Evolutionary conservation across 208 protist genomes (phyloP).

Genomic region (Leishmania arabica): DNA sequence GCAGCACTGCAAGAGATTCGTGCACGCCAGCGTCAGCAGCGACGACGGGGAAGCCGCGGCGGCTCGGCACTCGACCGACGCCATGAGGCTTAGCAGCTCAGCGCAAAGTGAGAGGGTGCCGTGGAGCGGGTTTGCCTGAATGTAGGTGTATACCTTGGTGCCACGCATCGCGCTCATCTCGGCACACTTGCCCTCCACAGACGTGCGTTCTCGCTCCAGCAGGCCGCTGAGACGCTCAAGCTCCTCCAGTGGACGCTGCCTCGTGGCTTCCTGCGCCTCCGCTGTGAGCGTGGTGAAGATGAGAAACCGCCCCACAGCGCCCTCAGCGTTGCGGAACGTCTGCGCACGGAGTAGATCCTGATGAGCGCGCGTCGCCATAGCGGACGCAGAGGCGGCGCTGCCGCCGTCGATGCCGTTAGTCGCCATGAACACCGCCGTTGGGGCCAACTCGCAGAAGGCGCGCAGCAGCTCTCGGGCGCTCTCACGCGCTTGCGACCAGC

Average conservation of each 20-base stretch:
- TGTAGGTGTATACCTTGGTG: conserved; percentile 46
- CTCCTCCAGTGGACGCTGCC: conserved; percentile 24
- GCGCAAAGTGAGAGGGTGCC: conserved; percentile 69
- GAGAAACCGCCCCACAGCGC: conserved; percentile 63
- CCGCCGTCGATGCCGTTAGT: conserved; percentile 2
- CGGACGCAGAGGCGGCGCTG: neutral
- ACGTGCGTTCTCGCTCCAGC: conserved; percentile 19
- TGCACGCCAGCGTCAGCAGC: conserved; percentile 27
- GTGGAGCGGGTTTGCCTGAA: conserved; percentile 68
- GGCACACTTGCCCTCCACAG: conserved; percentile 31
- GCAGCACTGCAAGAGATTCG: conserved; percentile 50
- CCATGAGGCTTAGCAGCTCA: conserved; percentile 39
- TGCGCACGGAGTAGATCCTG: conserved; percentile 36
- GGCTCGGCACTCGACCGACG: conserved; percentile 6
- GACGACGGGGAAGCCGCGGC: neutral
- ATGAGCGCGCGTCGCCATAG: conserved; percentile 15
- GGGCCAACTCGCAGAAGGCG: conserved; percentile 45
- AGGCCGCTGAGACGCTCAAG: conserved; percentile 22
- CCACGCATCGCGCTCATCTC: conserved; percentile 33
- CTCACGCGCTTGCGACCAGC: conserved; percentile 68
- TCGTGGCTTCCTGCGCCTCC: conserved; percentile 5
- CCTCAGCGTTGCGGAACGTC: conserved; percentile 74
- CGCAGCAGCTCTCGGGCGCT: conserved; percentile 53
- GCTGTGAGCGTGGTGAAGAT: conserved; percentile 31
- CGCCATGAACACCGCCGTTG: conserved; percentile 30